Base-by-base conservation (phyloP, 225 moss, liverwort and hornwort species). In the Bryoerythrophyllum caledonicum region DNA sequence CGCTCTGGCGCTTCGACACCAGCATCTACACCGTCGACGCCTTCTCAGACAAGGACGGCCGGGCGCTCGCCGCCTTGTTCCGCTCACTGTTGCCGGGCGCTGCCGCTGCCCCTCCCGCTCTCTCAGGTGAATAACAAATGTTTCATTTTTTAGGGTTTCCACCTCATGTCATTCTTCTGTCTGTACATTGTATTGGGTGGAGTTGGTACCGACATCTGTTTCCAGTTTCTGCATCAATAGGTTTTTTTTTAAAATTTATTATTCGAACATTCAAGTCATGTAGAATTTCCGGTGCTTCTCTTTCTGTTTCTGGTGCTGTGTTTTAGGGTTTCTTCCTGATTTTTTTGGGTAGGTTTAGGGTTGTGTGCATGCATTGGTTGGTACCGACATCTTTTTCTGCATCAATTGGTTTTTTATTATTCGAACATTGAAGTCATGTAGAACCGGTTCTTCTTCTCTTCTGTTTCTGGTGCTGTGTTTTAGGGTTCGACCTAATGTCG, bases 1-100 rank as follows among this genome's bases (percentile, higher is more conserved):
- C 74, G 53, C 74, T 74, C 26, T 74, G 74, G 74, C 74, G 74
- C 19, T 74, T 74, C 25, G 74, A 74, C 25, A 53, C 74, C 7
- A 74, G 64, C 13, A 64, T 74, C 15, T 74, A 74, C 54, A 74
- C 74, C 1, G 64, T 49, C 7, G 64, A 74, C 25, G 19, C 54
- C 13, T 64, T 74, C 74, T 74, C 74, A 12, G 74, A 74, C 11
- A 74, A 64, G 53, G 74, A 74, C 5, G 74, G 63, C 19, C 17
- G 74, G 20, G 63, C 74, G 20, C 63, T 74, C 7, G 74, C 74
- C 19, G 74, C 63, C 13, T 38, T 74, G 11, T 74, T 74, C 38
- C 52, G 26, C 19, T 74, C 74, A 3, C 54, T 74, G 64, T 64
- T 74, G 53, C 64, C 64, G 12, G 74, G 37, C 41, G 3, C 40